Evolutionary conservation across 495 filamentous ascomycete species (phyloP).

Genomic region (Trichoderma asperelloides): DNA sequence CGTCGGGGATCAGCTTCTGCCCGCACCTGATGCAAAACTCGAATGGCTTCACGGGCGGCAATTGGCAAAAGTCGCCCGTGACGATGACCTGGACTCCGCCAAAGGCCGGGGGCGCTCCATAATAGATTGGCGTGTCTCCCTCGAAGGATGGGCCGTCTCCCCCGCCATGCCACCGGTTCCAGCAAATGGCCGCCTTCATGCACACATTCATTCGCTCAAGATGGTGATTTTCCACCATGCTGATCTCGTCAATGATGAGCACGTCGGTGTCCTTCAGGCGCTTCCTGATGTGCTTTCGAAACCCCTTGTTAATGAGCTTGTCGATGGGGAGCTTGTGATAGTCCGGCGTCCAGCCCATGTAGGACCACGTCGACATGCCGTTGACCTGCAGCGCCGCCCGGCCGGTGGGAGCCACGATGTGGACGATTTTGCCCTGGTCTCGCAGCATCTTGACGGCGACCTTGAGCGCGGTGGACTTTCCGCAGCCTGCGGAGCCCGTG

Average conservation of each 20-base stretch:
- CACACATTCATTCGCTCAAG: slow-evolving; percentile 45
- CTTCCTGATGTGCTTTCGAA: slow-evolving; percentile 11
- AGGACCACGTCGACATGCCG: slow-evolving; percentile 39
- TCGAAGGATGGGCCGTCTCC: slow-evolving; percentile 60
- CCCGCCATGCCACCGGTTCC: slow-evolving; percentile 7
- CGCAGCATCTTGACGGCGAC: slow-evolving; percentile 28
- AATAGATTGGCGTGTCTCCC: slow-evolving; percentile 34
- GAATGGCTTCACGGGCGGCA: slow-evolving; percentile 82
- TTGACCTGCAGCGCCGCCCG: slow-evolving; percentile 39
- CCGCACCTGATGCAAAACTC: slow-evolving; percentile 68
- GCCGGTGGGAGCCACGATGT: slow-evolving; percentile 42
- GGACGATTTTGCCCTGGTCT: slow-evolving; percentile 21
- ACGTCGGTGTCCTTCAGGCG: slow-evolving; percentile 32
- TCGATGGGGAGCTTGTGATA: slow-evolving; percentile 18
- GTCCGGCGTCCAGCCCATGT: slow-evolving; percentile 26
- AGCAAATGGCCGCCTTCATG: slow-evolving; percentile 30
- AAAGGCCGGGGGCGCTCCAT: slow-evolving; percentile 52
- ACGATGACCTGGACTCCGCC: slow-evolving; percentile 90
- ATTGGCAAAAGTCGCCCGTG: slow-evolving; percentile 93
- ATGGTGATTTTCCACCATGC: slow-evolving; percentile 46
- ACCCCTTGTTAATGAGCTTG: slow-evolving; percentile 7
- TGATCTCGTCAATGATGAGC: slow-evolving; percentile 37
- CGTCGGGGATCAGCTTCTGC: slow-evolving; percentile 59
- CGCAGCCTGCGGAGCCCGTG: slow-evolving; percentile 45
- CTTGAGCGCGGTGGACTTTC: slow-evolving; percentile 44